Percentiles rank a stretch among this genome's conserved stretches.
Conservation (phyloP, 2,329 filamentous ascomycete species). For the Penicillium italicum region DNA sequence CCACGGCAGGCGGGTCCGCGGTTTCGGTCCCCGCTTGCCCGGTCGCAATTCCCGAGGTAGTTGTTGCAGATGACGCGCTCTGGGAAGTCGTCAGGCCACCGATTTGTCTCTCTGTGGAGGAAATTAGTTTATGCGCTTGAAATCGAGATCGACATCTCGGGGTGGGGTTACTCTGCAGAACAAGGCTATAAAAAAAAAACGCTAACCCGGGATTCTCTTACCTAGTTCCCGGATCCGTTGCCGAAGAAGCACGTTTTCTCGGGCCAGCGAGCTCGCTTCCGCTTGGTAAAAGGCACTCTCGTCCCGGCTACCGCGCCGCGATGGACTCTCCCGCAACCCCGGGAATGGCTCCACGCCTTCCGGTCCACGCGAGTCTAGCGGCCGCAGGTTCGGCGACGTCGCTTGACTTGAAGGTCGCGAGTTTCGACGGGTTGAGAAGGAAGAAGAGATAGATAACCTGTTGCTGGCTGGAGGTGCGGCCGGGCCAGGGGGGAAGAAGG, state of each 20-base stretch:
- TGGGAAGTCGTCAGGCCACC: slow-evolving; percentile 14
- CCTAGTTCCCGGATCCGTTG: slow-evolving; percentile 48
- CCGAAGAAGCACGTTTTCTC: slow-evolving; percentile 49
- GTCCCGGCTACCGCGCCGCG: slow-evolving; percentile 43
- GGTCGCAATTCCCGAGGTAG: slow-evolving; percentile 5
- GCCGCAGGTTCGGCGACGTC: slow-evolving; percentile 38
- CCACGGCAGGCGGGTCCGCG: slow-evolving; percentile 15
- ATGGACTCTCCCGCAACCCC: slow-evolving; percentile 26
- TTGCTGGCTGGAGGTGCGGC: slow-evolving; percentile 27
- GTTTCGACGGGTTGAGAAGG: slow-evolving; percentile 33
- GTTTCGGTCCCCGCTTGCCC: slow-evolving; percentile 21
- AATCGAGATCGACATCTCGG: background rate
- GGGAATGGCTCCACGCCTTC: slow-evolving; percentile 28
- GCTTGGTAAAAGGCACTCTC: slow-evolving; percentile 48
- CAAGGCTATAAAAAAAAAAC: background rate
- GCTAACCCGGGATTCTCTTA: slow-evolving; percentile 18
- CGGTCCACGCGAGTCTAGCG: slow-evolving; percentile 26
- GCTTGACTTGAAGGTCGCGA: slow-evolving; percentile 38
- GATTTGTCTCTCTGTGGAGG: slow-evolving; percentile 22
- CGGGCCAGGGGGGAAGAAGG: slow-evolving; percentile 31
- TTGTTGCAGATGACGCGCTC: slow-evolving; percentile 1
- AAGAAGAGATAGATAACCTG: slow-evolving; percentile 34
- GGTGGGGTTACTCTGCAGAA: slow-evolving; percentile 1
- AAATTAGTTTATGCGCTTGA: slow-evolving; percentile 1
- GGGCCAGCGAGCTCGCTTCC: slow-evolving; percentile 44